Conservation (phyloP, 2,329 filamentous ascomycete species). For the Zarea fungicola region DNA sequence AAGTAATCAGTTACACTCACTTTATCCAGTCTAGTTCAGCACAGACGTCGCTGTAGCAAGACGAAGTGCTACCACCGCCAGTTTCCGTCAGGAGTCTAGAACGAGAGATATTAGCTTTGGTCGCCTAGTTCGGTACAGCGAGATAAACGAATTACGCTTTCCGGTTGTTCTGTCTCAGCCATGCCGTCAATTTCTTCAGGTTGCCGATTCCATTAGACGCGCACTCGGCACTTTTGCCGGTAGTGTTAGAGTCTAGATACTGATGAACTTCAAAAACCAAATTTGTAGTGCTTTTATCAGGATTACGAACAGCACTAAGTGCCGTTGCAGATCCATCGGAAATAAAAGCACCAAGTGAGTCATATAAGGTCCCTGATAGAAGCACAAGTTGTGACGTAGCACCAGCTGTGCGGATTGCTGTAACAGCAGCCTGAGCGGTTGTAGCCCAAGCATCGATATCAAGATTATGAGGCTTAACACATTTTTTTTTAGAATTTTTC, state of each 20-base stretch:
- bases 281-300: background rate
- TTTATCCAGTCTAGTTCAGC: background rate
- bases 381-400: background rate
- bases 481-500: background rate
- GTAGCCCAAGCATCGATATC: background rate
- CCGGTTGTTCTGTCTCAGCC: background rate
- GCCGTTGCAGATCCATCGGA: background rate
- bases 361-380: background rate
- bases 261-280: background rate
- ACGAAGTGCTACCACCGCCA: background rate
- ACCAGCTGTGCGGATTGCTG: background rate
- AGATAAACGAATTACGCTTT: background rate
- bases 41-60: background rate
- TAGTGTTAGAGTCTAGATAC: background rate
- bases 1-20: background rate
- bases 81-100: background rate
- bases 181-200: background rate
- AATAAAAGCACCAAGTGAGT: background rate
- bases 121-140: background rate
- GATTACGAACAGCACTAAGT: background rate
- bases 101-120: background rate
- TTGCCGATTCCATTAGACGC: background rate
- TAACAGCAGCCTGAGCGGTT: background rate
- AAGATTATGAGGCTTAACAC: background rate
- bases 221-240: too few relatives aligned